Evolutionary conservation across 345 rosid species (phyloP), one percentile per base, ranked within the genome.

Genomic region (Bretschneidera sinensis): DNA sequence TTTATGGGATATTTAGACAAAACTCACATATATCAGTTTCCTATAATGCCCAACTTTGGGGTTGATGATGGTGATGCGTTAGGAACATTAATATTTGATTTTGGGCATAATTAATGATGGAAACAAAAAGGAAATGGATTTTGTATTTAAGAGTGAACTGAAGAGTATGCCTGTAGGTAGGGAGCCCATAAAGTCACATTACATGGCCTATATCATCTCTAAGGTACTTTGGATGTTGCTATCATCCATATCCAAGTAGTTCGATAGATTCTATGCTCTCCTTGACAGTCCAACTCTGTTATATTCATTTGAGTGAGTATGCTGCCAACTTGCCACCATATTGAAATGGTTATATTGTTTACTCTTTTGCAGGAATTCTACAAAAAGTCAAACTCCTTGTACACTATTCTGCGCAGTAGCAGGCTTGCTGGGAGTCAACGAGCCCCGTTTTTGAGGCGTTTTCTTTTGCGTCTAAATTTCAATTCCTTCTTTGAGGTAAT

Each of bases 381-480:
- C 81, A 90, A 94, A 79, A 94, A 86, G 76, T 94, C 97, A 13
- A 90, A 90, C 70, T 90, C 99, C 39, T 68, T 90, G 51, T 94
- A 90, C 69, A 87, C 97, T 34, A 90, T 90, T 61, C 68, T 90
- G 67, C 85, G 97, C 47, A 84, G 99, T 63, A 94, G 96, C 80
- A 84, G 94, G 75, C 87, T 87, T 17, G 99, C 92, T 0, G 97
- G 97, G 56, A 94, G 97, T 76, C 99, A 86, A 71, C 80, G 99
- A 67, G 99, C 96, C 35, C 97, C 97, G 15, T 94, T 85, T 70
- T 85, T 90, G 57, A 86, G 99, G 63, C 92, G 95, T 35, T 90
- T 94, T 76, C 95, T 94, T 67, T 77, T 90, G 81, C 97, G 89
- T 17, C 79, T 90, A 47, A 90, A 94, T 75, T 90, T 80, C 69